Conservation (phyloP, 2,329 filamentous ascomycete species). For the Proliferodiscus dingleyae region DNA sequence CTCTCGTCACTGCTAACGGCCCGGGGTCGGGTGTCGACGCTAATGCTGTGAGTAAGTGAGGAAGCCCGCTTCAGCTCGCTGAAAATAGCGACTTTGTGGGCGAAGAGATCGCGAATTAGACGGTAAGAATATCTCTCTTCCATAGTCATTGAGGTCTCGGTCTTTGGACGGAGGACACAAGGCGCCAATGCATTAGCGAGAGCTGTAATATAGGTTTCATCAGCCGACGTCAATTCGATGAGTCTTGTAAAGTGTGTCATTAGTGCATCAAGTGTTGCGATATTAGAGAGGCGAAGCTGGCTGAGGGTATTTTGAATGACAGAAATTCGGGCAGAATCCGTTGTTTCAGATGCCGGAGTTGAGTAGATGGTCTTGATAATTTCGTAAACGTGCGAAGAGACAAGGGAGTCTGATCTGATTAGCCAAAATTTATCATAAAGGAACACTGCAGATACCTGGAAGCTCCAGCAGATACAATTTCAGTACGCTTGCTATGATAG, state of each 20-base stretch:
- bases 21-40: slow-evolving; percentile 58
- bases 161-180: slow-evolving; percentile 81
- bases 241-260: slow-evolving; percentile 97
- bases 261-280: slow-evolving; percentile 95
- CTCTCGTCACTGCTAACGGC: slow-evolving; percentile 95
- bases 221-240: slow-evolving; percentile 93
- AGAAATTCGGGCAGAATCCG: slow-evolving; percentile 74
- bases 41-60: slow-evolving; percentile 60
- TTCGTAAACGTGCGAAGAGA: slow-evolving; percentile 97
- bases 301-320: slow-evolving; percentile 94
- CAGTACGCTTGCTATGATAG: slow-evolving; percentile 85
- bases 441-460: slow-evolving; percentile 59
- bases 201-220: slow-evolving; percentile 74
- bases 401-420: slow-evolving; percentile 71
- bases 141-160: slow-evolving; percentile 86
- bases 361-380: slow-evolving; percentile 97
- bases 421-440: slow-evolving; percentile 10
- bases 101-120: slow-evolving; percentile 84
- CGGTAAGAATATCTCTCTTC: slow-evolving; percentile 92
- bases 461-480: slow-evolving; percentile 95
- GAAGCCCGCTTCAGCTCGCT: slow-evolving; percentile 90
- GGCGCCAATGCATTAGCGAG: slow-evolving; percentile 74
- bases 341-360: slow-evolving; percentile 69
- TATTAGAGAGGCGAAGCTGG: slow-evolving; percentile 91
- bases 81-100: slow-evolving; percentile 93